Evolutionary conservation across 108 stramenopile species (phyloP).

Genomic region (Phaeodactylum tricornutum): DNA sequence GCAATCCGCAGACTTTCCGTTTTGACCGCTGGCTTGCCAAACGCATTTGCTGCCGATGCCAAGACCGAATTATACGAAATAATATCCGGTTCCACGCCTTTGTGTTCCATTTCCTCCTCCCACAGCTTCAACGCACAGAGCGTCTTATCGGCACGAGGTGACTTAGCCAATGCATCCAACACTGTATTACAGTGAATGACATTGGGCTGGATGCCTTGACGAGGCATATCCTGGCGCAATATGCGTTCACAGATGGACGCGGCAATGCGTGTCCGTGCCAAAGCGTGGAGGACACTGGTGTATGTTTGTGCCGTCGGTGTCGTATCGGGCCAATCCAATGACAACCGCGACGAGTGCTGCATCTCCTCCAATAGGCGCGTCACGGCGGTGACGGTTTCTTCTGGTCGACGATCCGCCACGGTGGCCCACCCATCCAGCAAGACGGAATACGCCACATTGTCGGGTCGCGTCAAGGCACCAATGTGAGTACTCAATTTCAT

Average conservation of each 20-base stretch:
- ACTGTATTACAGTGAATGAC: constrained; percentile 55
- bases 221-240: neutral
- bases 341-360: constrained; percentile 13
- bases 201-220: constrained; percentile 13
- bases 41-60: constrained; percentile 32
- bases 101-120: constrained; percentile 23
- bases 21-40: no score
- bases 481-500: constrained; percentile 15
- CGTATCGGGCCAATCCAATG: constrained; percentile 8
- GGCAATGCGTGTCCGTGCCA: constrained; percentile 21
- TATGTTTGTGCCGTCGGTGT: constrained; percentile 42
- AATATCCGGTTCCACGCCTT: constrained; percentile 28
- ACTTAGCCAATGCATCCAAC: constrained; percentile 41
- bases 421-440: constrained; percentile 45
- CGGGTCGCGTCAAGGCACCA: constrained; percentile 15
- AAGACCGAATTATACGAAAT: constrained; percentile 62
- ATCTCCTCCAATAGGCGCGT: constrained; percentile 29
- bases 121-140: constrained; percentile 26
- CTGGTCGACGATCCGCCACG: constrained; percentile 12
- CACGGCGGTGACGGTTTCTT: constrained; percentile 22
- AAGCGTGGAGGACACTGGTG: constrained; percentile 25
- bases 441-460: constrained; percentile 30
- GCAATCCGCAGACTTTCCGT: no score
- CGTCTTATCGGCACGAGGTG: constrained; percentile 34
- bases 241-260: neutral